phyloP scores from a whole-genome alignment of 352 stramenopile species.

The Pythium monospermum region DNA sequence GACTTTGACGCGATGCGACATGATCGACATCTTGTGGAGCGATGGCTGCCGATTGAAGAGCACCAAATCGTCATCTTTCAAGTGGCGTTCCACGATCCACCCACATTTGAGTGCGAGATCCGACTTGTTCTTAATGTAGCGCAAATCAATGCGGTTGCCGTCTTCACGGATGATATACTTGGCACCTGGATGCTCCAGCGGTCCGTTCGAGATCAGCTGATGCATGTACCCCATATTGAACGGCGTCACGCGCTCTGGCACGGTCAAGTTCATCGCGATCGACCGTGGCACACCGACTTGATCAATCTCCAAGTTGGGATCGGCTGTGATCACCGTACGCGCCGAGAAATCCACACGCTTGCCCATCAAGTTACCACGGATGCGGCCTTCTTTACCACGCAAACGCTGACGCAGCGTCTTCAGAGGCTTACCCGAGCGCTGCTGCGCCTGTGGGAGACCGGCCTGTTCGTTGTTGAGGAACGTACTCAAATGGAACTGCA shows the following conservation, averaged over 20 bases:
- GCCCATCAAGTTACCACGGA: conserved; percentile 99
- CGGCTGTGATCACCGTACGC: conserved; percentile 99
- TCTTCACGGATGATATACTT: conserved; percentile 99
- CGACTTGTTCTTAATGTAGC: conserved; percentile 97
- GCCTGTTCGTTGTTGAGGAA: conserved; percentile 99
- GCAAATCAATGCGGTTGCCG: conserved; percentile 96
- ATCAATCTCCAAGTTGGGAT: conserved; percentile 99
- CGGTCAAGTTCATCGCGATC: conserved; percentile 98
- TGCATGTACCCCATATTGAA: conserved; percentile 97
- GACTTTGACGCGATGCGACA: conserved; percentile 98
- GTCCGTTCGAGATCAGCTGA: conserved; percentile 94
- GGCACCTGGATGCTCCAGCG: conserved; percentile 95
- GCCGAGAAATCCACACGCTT: conserved; percentile 99
- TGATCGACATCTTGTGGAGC: conserved; percentile 99
- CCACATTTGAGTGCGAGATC: conserved; percentile 95
- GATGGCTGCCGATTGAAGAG: conserved; percentile 99
- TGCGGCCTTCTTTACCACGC: conserved; percentile 97
- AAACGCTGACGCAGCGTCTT: conserved; percentile 97
- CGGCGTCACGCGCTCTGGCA: conserved; percentile 97
- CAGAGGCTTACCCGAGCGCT: conserved; percentile 95
- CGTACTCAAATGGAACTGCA: conserved; percentile 84
- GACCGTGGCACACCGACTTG: conserved; percentile 97
- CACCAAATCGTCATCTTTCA: conserved; percentile 98
- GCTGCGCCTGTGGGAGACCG: conserved; percentile 94
- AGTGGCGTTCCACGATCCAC: conserved; percentile 98